Evolutionary conservation across 345 rosid species (phyloP), one percentile per base, ranked within the genome.

Genomic region (Firmiana major): DNA sequence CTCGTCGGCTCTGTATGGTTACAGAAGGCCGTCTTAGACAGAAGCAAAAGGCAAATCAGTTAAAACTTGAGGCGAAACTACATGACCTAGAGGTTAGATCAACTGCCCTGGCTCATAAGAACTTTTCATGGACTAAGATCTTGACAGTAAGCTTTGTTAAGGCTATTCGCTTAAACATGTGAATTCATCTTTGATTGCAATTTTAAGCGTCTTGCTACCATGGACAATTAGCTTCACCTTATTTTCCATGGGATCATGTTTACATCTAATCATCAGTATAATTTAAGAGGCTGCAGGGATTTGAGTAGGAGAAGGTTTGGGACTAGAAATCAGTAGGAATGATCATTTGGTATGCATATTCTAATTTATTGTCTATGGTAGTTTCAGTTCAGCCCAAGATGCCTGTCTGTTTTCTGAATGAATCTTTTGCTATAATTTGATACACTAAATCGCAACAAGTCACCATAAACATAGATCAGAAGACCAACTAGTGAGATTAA

Each of bases 31-130:
- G 84, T 53, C 84, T 87, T 40, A 92, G 80, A 83, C 89, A 92
- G 85, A 96, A 93, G 86, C 90, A 91, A 73, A 81, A 90, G 81
- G 97, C 94, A 86, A 91, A 90, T 85, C 98, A 96, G 81, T 88
- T 89, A 71, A 96, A 93, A 83, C 97, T 96, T 24, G 97, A 96
- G 89, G 97, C 94, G 16, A 90, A 87, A 85, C 93, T 96, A 78
- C 97, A 96, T 57, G 92, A 91, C 71, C 75, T 96, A 48, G 98
- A 92, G 92, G 99, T 92, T 64, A 75, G 79, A 71, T 36, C 58
- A 15, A 75, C 17, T 34, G 62, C 36, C 64, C 38, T 36, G 2
- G 59, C 63, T 34, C 46, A 63, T 69, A 60, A 45, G 60, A 69
- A 75, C 57, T 34, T 34, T 38, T 62, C 72, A 34, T 28, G 62